Percentiles rank a stretch among this genome's conserved stretches.
These are phyloP conservation scores for Jackrogersella minutella DNA, from an alignment of 495 filamentous ascomycete species.

Conservation along the genomic window DNA sequence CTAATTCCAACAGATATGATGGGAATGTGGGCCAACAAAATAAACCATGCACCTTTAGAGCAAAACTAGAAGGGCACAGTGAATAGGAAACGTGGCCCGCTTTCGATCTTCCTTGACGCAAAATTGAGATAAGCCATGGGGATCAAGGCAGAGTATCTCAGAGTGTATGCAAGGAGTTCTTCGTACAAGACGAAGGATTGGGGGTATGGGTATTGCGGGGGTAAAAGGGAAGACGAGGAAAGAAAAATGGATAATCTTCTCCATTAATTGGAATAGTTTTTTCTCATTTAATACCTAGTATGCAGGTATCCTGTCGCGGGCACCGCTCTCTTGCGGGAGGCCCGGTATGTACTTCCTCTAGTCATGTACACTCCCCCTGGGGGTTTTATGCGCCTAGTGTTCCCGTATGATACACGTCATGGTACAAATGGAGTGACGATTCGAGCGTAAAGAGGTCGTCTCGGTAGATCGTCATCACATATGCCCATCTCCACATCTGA, in stretches of 20 bases:
- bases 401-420: slow-evolving; percentile 37
- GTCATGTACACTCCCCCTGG: slow-evolving; percentile 25
- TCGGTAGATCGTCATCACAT: slow-evolving; percentile 10
- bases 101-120: slow-evolving; percentile 46
- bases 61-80: slow-evolving; percentile 26
- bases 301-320: slow-evolving; percentile 13
- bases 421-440: slow-evolving; percentile 19
- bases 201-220: neutral
- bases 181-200: neutral
- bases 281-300: slow-evolving; percentile 22
- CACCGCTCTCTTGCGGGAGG: neutral
- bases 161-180: slow-evolving; percentile 47
- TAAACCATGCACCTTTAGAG: slow-evolving; percentile 37
- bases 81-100: slow-evolving; percentile 36
- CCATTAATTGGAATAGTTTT: slow-evolving; percentile 11
- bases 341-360: slow-evolving; percentile 33
- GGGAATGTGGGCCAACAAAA: slow-evolving; percentile 36
- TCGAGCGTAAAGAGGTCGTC: neutral
- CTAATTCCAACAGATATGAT: too few species aligned
- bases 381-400: slow-evolving; percentile 15
- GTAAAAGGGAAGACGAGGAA: neutral
- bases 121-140: slow-evolving; percentile 48
- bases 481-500: neutral
- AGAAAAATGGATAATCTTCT: neutral
- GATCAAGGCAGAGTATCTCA: slow-evolving; percentile 43